Base-by-base conservation (phyloP, 2,329 filamentous ascomycete species). In the Setomelanomma holmii region DNA sequence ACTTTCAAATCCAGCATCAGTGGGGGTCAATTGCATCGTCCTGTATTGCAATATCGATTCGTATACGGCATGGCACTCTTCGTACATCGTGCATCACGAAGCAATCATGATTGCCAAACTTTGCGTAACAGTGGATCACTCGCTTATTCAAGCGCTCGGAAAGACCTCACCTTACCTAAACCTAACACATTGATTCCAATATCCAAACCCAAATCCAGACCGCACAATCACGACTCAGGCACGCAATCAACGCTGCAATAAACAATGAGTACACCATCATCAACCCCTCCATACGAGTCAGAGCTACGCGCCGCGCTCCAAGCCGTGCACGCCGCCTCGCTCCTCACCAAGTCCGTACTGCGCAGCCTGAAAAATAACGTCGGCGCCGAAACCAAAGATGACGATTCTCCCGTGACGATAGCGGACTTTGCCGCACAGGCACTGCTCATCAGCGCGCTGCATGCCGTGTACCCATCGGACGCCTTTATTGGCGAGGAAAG, bases 391-490 rank as follows among this genome's bases (percentile, higher is more conserved):
- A 78, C 81, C 63, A 87, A 88, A 67, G 76, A 76, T 49, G 85
- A 88, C 67, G 74, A 78, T 42, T 82, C 81, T 0, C 85, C 85
- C 20, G 86, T 88, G 44, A 87, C 86, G 1, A 80, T 86, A 33
- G 85, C 84, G 53, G 85, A 88, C 66, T 87, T 87, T 64, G 85
- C 83, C 35, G 82, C 83, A 2, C 85, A 88, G 68, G 84, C 85
- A 8, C 75, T 87, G 30, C 78, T 88, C 60, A 86, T 86, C 61
- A 77, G 76, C 49, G 80, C 82, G 22, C 73, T 87, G 40, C 83
- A 80, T 62, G 69, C 72, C 22, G 76, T 71, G 40, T 87, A 85
- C 58, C 84, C 84, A 0, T 56, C 71, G 2, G 85, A 87, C 60
- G 65, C 67, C n/a, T 86, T 87, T 56, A 75, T 88, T 35, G 85